Evolutionary conservation across 768 basidiomycete species (phyloP).

Genomic region (Mycena crocata): DNA sequence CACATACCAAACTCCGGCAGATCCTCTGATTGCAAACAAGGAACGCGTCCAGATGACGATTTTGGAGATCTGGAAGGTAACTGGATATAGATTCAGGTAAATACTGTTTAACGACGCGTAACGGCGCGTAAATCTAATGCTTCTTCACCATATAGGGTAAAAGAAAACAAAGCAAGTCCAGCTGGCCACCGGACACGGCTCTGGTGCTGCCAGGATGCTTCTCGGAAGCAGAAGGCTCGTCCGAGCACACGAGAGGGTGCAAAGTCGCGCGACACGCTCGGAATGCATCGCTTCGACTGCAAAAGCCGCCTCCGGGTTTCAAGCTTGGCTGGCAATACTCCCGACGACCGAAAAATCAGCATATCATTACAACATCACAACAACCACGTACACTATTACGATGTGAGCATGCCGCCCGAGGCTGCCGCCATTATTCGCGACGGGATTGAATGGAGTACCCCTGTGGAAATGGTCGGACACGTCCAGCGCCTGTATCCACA

Average conservation of each 20-base stretch:
- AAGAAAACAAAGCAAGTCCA: not conserved
- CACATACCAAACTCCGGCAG: slow-evolving; percentile 4
- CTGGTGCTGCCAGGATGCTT: slow-evolving; percentile 33
- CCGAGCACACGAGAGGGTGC: slow-evolving; percentile 5
- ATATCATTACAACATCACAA: slow-evolving; percentile 5
- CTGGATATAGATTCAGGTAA: slow-evolving; percentile 28
- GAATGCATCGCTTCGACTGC: slow-evolving; percentile 28
- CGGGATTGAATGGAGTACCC: not conserved
- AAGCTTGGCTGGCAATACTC: not conserved
- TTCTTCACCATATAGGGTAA: slow-evolving; percentile 9
- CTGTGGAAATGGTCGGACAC: slow-evolving; percentile 34
- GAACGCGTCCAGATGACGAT: slow-evolving; percentile 21
- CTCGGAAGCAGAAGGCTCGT: slow-evolving; percentile 26
- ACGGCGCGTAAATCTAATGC: not conserved
- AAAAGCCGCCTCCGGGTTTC: slow-evolving; percentile 9
- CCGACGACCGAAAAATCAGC: not conserved
- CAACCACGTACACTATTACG: slow-evolving; percentile 7
- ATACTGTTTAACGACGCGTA: not conserved
- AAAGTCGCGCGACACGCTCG: slow-evolving; percentile 18
- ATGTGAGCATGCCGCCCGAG: slow-evolving; percentile 2
- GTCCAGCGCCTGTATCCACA: slow-evolving; percentile 42
- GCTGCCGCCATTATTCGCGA: slow-evolving; percentile 14
- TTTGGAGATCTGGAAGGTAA: slow-evolving; percentile 18
- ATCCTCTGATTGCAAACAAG: slow-evolving; percentile 9
- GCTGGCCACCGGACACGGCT: slow-evolving; percentile 25